phyloP scores from a whole-genome alignment of 495 filamentous ascomycete species.

The Talaromyces thailandensis region DNA sequence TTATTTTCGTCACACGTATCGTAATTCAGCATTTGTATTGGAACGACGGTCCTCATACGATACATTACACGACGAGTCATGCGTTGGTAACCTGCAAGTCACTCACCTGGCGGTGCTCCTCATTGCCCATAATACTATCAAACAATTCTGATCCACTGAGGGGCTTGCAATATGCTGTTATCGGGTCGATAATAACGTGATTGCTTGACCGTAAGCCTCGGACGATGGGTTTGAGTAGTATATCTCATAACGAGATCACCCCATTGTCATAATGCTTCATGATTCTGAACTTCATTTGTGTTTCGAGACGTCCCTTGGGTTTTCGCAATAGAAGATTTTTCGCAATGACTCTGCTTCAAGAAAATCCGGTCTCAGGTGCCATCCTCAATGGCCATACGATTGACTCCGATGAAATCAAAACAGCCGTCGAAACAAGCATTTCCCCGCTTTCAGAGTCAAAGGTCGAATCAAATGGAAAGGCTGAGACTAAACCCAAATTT shows the following conservation, averaged over 20 bases:
- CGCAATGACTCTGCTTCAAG: background rate
- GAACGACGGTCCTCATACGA: background rate
- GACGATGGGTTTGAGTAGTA: background rate
- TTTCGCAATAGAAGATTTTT: background rate
- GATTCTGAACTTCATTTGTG: background rate
- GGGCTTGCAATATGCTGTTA: background rate
- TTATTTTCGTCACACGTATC: background rate
- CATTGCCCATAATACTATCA: background rate
- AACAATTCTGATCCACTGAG: slow-evolving; percentile 1
- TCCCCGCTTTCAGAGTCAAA: background rate
- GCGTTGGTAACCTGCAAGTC: background rate
- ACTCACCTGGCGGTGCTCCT: background rate
- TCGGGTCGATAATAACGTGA: background rate
- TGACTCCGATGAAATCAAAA: background rate
- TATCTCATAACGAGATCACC: background rate
- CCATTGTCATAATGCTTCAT: background rate
- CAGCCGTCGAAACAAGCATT: background rate
- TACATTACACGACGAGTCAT: background rate
- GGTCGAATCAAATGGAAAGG: background rate
- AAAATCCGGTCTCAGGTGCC: background rate
- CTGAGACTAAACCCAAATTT: slow-evolving; percentile 11
- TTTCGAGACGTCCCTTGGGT: background rate
- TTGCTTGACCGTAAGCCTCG: background rate
- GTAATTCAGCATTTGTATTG: background rate
- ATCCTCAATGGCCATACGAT: background rate